Evolutionary conservation across 805 yeast genomes (phyloP).

Genomic region (Tetrapisispora pingtungensis): DNA sequence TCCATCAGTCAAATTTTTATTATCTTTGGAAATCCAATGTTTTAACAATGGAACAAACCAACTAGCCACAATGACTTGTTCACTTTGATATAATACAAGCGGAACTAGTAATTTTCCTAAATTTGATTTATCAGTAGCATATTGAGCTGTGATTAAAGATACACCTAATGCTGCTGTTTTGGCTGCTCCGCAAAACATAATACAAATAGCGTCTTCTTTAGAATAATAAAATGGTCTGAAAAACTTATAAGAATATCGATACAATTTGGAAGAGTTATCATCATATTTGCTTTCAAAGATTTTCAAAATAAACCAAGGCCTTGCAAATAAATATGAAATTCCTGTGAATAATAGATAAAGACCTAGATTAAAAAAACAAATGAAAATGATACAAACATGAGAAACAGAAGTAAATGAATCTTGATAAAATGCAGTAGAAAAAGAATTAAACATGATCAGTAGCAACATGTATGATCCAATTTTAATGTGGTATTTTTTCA

Average conservation of each 20-base stretch:
- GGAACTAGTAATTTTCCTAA: constrained; percentile 72
- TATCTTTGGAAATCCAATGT: constrained; percentile 40
- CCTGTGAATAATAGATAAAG: constrained; percentile 67
- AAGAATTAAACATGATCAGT: constrained; percentile 67
- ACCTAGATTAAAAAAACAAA: constrained; percentile 77
- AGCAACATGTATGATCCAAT: constrained; percentile 74
- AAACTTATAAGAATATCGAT: constrained; percentile 32
- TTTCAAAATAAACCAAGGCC: constrained; percentile 45
- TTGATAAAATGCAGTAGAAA: constrained; percentile 81
- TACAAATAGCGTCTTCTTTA: constrained; percentile 62
- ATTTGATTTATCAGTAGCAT: constrained; percentile 50
- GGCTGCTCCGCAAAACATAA: constrained; percentile 86
- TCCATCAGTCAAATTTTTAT: constrained; percentile 12
- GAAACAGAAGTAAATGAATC: constrained; percentile 64
- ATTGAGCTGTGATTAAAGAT: constrained; percentile 69
- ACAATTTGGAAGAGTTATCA: constrained; percentile 33
- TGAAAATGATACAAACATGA: constrained; percentile 57
- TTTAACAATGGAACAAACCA: constrained; percentile 55
- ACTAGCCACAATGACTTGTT: constrained; percentile 78
- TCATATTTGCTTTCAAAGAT: constrained; percentile 41
- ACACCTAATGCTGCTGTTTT: constrained; percentile 91
- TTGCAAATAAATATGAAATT: constrained; percentile 47
- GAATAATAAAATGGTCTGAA: constrained; percentile 59
- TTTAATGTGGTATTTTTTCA: constrained; percentile 33
- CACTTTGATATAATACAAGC: constrained; percentile 75